phyloP scores from a whole-genome alignment of 306 rosid species.

The Betula pendula region DNA sequence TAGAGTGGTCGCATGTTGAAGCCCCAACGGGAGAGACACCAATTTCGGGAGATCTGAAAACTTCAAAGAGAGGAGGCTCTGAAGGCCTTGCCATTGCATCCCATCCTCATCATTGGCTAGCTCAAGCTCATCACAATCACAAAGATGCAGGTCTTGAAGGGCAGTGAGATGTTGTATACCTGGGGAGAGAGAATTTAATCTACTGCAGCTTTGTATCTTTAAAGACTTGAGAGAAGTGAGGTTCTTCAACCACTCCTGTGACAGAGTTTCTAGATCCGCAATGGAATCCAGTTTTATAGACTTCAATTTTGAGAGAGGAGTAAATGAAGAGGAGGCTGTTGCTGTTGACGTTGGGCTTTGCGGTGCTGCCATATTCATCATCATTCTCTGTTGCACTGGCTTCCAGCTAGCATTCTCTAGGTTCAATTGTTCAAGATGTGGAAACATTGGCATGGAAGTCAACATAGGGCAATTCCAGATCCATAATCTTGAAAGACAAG shows the following conservation, averaged over 20 bases:
- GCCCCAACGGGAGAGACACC: no score
- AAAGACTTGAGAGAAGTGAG: not conserved
- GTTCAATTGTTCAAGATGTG: not conserved
- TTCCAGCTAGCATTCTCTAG: not conserved
- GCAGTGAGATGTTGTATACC: no score
- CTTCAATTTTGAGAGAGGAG: not conserved
- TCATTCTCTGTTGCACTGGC: not conserved
- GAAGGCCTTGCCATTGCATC: no score
- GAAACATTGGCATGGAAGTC: not conserved
- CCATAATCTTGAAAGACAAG: not conserved
- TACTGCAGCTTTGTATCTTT: no score
- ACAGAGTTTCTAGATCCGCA: not conserved
- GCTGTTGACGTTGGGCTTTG: not conserved
- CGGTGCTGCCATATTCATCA: no score
- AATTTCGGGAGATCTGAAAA: no score
- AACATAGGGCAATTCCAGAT: not conserved
- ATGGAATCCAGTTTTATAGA: not conserved
- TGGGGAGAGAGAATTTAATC: no score
- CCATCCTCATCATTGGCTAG: no score
- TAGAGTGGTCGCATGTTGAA: no score
- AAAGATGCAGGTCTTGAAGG: no score
- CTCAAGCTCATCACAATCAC: no score
- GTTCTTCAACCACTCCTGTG: not conserved
- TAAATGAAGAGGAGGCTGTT: not conserved
- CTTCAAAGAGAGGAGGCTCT: no score